Base-by-base conservation (phyloP, 2,329 filamentous ascomycete species). In the Sphaerulina populicola region DNA sequence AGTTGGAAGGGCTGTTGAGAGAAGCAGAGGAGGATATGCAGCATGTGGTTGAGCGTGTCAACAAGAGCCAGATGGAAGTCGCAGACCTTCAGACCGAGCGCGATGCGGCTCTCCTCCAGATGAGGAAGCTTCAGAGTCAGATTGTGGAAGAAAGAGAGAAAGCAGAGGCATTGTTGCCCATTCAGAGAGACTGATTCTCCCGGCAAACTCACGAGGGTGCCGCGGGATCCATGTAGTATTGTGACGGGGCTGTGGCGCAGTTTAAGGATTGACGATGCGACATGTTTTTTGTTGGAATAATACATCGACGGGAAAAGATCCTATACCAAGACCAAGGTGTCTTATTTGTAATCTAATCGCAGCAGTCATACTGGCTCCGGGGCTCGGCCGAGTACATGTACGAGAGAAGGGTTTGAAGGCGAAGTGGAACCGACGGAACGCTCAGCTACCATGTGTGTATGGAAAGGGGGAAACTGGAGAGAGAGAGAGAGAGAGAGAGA, bases 1-100 rank as follows among this genome's bases (percentile, higher is more conserved):
- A 95, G 70, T 80, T 98, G 2, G 93, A 98, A 73, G 83, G 81
- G 62, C 85, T 90, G 12, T 75, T 94, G 10, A 71, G 77, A 4
- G 80, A 88, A 57, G 85, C 88, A 12, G 88, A 93, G 62, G 73
- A 74, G 44, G 86, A 91, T 70, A 91, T 93, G 85, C 81, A 88
- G 64, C 82, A 88, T 68, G 87, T 93, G 6, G 85, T 94, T 6
- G 76, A 82, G 54, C 78, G 85, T 57, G 91, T 94, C 83, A 91
- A 88, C 69, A 75, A 76, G 60, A 86, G 86, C 8, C 87, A 93
- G 71, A 86, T 90, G 61, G 85, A 90, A 70, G 87, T 93, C 51
- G 80, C 86, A 63, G 80, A 87, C 64, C 74, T 94, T 52, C 86
- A 90, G 68, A 80, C 81, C 59, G 80, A 85, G 69, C 77, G 81